Base-by-base conservation (phyloP, 2,329 filamentous ascomycete genomes). In the Cephalotrichum gorgonifer region DNA sequence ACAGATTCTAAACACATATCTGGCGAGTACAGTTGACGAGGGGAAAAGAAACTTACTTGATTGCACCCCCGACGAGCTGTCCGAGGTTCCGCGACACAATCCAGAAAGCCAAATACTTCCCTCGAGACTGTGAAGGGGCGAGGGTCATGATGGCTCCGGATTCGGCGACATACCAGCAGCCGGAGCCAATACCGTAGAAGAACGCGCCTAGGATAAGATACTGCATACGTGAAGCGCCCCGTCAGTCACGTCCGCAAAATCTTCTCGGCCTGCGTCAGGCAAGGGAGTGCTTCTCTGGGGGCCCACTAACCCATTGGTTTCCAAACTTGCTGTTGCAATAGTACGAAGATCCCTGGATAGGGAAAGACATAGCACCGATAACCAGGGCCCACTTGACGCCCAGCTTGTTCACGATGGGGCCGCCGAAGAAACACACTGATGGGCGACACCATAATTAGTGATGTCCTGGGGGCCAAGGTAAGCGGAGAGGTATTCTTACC, bases 271-370 rank as follows among this genome's bases (percentile, higher is more conserved):
- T 41, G 25, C 44, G 44, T 17, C 12, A n/a, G n/a, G n/a, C 26
- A 17, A 50, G 17, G 27, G 1, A 14, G 2, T 27, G 15, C 20
- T 7, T 14, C n/a, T 12, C 30, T 27, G 12, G 4, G n/a, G 33
- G 42, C 41, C 22, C 47, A 54, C 69, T 54, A 47, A 70, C 69
- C 68, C 69, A 72, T 56, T 72, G 69, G 39, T 63, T 72, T 4
- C 70, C 70, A 50, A 69, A 72, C 54, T 71, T 71, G 57, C 67
- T 70, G 41, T 72, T 73, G 56, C 66, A 69, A 54, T 73, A 73
- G 52, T 72, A 73, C 9, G 69, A 67, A 0, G 70, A 72, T 4
- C 70, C 70, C 20, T 63, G 62, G 30, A 72, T 71, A 7, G 70
- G 70, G 39, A 73, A 72, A 0, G 65, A 68, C 39, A 23, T 25